These are phyloP conservation scores for Echium plantagineum DNA, from an alignment of 257 asterid genomes.

Conservation along the genomic window DNA sequence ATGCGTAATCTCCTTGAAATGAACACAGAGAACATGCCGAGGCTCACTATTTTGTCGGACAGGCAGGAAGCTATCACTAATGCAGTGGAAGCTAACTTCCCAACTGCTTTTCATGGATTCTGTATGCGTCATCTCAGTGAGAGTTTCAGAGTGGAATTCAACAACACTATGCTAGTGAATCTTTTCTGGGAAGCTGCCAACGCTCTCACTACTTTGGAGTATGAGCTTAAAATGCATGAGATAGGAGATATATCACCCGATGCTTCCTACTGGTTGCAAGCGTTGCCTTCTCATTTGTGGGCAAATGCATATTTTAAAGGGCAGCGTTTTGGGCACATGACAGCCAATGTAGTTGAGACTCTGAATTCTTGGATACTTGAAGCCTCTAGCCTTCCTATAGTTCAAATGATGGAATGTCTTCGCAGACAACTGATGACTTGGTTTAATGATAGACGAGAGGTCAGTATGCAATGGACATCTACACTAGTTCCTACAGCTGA, in stretches of 20 bases:
- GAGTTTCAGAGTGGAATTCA: conserved; percentile 52
- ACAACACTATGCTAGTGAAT: conserved; percentile 37
- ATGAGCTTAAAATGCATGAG: conserved; percentile 31
- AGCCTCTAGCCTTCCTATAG: conserved; percentile 59
- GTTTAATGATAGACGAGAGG: conserved; percentile 60
- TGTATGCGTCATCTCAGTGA: conserved; percentile 60
- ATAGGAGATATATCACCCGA: conserved; percentile 45
- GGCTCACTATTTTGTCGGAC: conserved; percentile 54
- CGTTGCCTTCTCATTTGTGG: conserved; percentile 48
- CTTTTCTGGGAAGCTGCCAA: conserved; percentile 63
- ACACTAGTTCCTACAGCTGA: conserved; percentile 53
- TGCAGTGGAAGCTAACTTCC: conserved; percentile 56
- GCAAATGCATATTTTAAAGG: conserved; percentile 52
- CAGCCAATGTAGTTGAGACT: conserved; percentile 36
- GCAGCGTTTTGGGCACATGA: conserved; percentile 41
- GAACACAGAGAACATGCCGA: conserved; percentile 65
- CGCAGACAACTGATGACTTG: conserved; percentile 70
- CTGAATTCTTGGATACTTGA: conserved; percentile 46
- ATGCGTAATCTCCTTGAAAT: conserved; percentile 46
- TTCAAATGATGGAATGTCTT: conserved; percentile 68
- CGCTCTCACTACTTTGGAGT: conserved; percentile 33
- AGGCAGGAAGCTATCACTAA: conserved; percentile 43
- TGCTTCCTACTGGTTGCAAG: conserved; percentile 46
- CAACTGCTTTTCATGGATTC: conserved; percentile 67
- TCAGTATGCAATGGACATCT: conserved; percentile 55